Evolutionary conservation across 768 basidiomycete species (phyloP).

Genomic region (Phanerochaete carnosa): DNA sequence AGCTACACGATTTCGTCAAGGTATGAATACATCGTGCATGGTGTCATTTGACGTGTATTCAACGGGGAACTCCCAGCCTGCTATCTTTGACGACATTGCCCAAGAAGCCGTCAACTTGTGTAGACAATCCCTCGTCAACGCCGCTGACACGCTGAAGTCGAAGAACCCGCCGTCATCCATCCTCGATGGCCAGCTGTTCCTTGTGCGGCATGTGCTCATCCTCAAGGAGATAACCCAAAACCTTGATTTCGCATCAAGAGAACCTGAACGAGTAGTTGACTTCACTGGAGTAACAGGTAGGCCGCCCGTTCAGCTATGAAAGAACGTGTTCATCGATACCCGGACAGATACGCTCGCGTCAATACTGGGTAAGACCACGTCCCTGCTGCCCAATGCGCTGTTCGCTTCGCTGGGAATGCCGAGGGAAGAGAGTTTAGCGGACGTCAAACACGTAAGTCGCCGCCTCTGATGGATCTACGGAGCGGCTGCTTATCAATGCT

Average conservation of each 20-base stretch:
- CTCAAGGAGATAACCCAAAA: slow-evolving; percentile 87
- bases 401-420: slow-evolving; percentile 71
- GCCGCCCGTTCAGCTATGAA: slow-evolving; percentile 11
- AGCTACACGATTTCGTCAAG: slow-evolving; percentile 90
- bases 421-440: slow-evolving; percentile 58
- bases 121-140: slow-evolving; percentile 59
- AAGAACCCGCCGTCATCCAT: slow-evolving; percentile 41
- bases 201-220: slow-evolving; percentile 86
- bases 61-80: slow-evolving; percentile 52
- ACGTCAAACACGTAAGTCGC: slow-evolving; percentile 65
- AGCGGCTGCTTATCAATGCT: background rate
- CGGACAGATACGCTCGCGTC: slow-evolving; percentile 50
- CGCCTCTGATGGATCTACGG: background rate
- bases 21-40: slow-evolving; percentile 39
- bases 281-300: slow-evolving; percentile 59
- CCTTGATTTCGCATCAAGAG: slow-evolving; percentile 58
- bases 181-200: slow-evolving; percentile 81
- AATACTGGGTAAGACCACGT: slow-evolving; percentile 57
- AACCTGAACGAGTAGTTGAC: slow-evolving; percentile 37
- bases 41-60: background rate
- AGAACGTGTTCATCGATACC: background rate
- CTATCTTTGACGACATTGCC: slow-evolving; percentile 94
- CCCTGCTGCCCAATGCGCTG: slow-evolving; percentile 59
- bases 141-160: slow-evolving; percentile 59
- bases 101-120: slow-evolving; percentile 79